Percentiles rank a stretch among this genome's conserved stretches.
phyloP scores from a whole-genome alignment of 192 early-diverging fungal species.

The Obelidium mucronatum region DNA sequence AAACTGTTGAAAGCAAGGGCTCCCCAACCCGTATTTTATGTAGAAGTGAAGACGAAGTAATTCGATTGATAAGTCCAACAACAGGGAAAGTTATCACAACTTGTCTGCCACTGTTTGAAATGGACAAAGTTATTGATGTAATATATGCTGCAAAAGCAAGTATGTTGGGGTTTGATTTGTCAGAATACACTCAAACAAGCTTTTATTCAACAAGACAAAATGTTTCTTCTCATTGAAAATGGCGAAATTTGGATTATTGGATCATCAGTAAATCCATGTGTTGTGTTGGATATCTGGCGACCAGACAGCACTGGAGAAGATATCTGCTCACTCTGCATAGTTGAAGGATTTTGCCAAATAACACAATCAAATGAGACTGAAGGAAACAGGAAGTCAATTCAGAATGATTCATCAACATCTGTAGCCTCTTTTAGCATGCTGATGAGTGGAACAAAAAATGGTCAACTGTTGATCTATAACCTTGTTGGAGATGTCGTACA shows the following conservation, averaged over 20 bases:
- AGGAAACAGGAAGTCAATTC: neutral
- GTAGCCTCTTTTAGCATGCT: constrained; percentile 23
- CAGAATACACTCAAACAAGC: neutral
- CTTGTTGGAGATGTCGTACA: constrained; percentile 49
- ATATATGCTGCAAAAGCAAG: constrained; percentile 43
- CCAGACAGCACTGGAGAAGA: constrained; percentile 37
- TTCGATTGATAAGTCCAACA: constrained; percentile 51
- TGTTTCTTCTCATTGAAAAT: constrained; percentile 56
- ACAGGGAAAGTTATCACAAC: constrained; percentile 56
- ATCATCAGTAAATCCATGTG: constrained; percentile 54
- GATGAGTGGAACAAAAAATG: constrained; percentile 57
- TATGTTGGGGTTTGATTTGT: neutral
- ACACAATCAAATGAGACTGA: neutral
- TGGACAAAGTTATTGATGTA: constrained; percentile 47
- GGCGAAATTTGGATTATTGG: constrained; percentile 60
- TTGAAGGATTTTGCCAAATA: constrained; percentile 39
- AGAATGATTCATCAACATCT: too few relatives aligned
- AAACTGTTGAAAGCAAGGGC: constrained; percentile 28
- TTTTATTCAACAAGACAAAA: constrained; percentile 35
- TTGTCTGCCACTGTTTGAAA: constrained; percentile 59
- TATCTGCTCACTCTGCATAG: constrained; percentile 41
- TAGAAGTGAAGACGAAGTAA: constrained; percentile 56
- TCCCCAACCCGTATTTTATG: constrained; percentile 44
- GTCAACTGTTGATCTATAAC: constrained; percentile 59
- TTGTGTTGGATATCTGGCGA: constrained; percentile 59